These are phyloP conservation scores for Pseudonitzschia delicatissima DNA, from an alignment of 108 stramenopile species.

Conservation along the genomic window DNA sequence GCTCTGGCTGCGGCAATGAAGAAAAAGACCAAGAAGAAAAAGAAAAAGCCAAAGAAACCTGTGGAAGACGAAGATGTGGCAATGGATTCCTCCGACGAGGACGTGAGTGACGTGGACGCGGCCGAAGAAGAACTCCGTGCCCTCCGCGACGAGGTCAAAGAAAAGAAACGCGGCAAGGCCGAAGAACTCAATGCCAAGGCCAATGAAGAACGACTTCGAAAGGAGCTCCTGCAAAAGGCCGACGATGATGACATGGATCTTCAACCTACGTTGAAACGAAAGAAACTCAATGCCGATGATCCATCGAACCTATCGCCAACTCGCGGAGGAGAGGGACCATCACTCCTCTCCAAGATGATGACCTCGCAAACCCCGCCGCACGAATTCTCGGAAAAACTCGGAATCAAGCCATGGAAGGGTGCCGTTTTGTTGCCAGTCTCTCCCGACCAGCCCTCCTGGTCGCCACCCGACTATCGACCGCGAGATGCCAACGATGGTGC, in stretches of 20 bases:
- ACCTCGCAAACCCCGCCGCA: conserved; percentile 64
- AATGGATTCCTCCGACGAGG: conserved; percentile 8
- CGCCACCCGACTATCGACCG: conserved; percentile 46
- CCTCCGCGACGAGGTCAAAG: conserved; percentile 48
- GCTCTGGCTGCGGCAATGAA: conserved; percentile 8
- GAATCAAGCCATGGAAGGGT: conserved; percentile 39
- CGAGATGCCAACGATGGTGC: conserved; percentile 62
- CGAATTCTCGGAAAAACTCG: conserved; percentile 73
- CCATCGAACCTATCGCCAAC: conserved; percentile 13
- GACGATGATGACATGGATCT: conserved; percentile 29
- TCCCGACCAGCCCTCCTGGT: conserved; percentile 40
- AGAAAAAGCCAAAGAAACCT: background rate
- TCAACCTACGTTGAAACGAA: conserved; percentile 26
- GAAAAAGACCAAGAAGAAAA: conserved; percentile 10
- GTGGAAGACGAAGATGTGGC: background rate
- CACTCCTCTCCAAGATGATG: conserved; percentile 70
- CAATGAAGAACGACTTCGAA: conserved; percentile 34
- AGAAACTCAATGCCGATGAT: conserved; percentile 29
- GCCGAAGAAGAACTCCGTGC: conserved; percentile 32
- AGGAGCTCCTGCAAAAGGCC: conserved; percentile 42
- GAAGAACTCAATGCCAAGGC: conserved; percentile 23
- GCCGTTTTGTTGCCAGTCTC: conserved; percentile 45
- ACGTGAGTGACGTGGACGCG: conserved; percentile 9
- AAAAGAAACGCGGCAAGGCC: conserved; percentile 22
- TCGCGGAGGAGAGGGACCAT: conserved; percentile 4